Percentiles rank a stretch among this genome's conserved stretches.
Conservation (phyloP, 2,329 filamentous ascomycete species). For the Leptosphaerulina australis region DNA sequence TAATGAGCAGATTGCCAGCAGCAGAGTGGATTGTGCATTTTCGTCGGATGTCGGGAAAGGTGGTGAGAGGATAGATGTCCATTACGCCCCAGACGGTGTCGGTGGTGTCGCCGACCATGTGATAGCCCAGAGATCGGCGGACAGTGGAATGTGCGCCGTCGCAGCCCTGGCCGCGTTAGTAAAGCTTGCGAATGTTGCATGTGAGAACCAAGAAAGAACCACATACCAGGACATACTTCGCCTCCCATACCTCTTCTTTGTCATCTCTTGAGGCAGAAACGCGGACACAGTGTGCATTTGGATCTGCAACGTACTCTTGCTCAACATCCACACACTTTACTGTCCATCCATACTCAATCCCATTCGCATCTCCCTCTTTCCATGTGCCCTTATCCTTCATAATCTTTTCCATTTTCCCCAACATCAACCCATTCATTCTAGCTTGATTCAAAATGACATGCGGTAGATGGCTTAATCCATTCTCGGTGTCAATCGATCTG, state of each 20-base stretch:
- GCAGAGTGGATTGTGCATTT: conserved; percentile 57
- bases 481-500: conserved; percentile 62
- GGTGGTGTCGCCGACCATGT: conserved; percentile 65
- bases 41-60: conserved; percentile 59
- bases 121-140: conserved; percentile 57
- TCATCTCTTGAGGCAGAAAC: conserved; percentile 44
- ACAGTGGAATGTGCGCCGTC: conserved; percentile 61
- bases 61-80: conserved; percentile 58
- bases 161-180: conserved; percentile 47
- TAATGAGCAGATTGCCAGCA: conserved; percentile 56
- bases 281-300: conserved; percentile 38
- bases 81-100: conserved; percentile 65
- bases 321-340: conserved; percentile 61
- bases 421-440: conserved; percentile 66
- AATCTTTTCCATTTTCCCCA: conserved; percentile 57
- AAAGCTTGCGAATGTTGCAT: background rate
- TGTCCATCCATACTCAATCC: conserved; percentile 62
- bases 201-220: background rate
- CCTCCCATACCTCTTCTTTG: conserved; percentile 38
- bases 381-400: conserved; percentile 34
- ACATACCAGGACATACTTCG: conserved; percentile 49
- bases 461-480: conserved; percentile 66
- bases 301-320: conserved; percentile 42
- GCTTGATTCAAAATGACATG: conserved; percentile 75
- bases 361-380: conserved; percentile 32